Percentiles rank a stretch among this genome's conserved stretches.
These are phyloP conservation scores for Cicer judaicum DNA, from an alignment of 306 rosid species.

Conservation along the genomic window DNA sequence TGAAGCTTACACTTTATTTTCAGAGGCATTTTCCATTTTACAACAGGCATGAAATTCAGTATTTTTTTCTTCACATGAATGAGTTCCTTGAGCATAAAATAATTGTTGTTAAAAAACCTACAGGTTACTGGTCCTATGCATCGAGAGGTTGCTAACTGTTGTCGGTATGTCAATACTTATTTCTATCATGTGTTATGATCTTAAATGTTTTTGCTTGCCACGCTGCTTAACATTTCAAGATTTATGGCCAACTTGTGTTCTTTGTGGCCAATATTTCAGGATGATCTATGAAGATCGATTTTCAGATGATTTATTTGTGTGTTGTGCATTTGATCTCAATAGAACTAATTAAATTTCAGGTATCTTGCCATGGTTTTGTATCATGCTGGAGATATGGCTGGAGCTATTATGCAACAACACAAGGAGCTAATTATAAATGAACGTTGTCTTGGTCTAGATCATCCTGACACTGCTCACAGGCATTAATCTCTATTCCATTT, in stretches of 20 bases:
- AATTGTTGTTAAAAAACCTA: conserved; percentile 35
- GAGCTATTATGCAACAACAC: conserved; percentile 96
- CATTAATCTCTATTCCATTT: conserved; percentile 32
- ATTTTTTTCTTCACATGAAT: conserved; percentile 23
- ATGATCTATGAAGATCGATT: not conserved
- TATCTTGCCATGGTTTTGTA: conserved; percentile 99
- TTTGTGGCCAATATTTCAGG: not conserved
- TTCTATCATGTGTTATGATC: conserved; percentile 1
- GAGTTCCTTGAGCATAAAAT: conserved; percentile 40
- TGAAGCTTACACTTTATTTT: conserved; percentile 92
- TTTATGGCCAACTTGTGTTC: conserved; percentile 1
- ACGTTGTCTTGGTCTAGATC: conserved; percentile 96
- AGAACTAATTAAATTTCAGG: conserved; percentile 60
- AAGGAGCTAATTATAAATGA: conserved; percentile 95
- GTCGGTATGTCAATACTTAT: conserved; percentile 68
- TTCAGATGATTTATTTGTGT: conserved; percentile 12
- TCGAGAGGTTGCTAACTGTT: conserved; percentile 97
- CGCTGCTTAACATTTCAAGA: conserved; percentile 13
- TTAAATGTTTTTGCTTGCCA: not conserved
- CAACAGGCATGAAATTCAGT: conserved; percentile 75
- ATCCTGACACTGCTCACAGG: conserved; percentile 99
- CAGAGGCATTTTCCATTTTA: conserved; percentile 94
- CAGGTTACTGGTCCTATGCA: conserved; percentile 99
- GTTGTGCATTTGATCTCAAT: conserved; percentile 21
- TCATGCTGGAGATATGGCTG: conserved; percentile 99